A percentile compares a stretch with the other conserved stretches of the same genome.
Evolutionary conservation across 768 basidiomycete species (phyloP).

Genomic region (Kwoniella sp.): DNA sequence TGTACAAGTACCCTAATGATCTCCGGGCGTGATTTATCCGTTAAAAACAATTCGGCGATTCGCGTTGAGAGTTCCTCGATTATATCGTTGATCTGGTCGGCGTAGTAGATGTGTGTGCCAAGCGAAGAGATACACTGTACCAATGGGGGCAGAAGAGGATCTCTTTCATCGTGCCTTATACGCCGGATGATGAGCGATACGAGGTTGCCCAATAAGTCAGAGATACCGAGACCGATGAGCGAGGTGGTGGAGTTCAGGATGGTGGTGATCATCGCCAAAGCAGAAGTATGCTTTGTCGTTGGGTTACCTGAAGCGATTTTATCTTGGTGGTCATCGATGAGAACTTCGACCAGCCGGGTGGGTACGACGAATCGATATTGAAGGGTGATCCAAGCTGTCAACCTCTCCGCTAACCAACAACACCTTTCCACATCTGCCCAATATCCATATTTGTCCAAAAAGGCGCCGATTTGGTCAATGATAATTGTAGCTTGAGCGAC

Average conservation of each 20-base stretch:
- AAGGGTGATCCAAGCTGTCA: conserved; percentile 85
- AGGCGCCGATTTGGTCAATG: conserved; percentile 72
- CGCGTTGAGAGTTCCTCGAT: conserved; percentile 78
- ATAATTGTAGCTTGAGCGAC: conserved; percentile 72
- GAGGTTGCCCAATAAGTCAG: conserved; percentile 80
- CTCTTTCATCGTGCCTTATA: conserved; percentile 65
- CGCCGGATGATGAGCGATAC: conserved; percentile 73
- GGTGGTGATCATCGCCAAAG: conserved; percentile 76
- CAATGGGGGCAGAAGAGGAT: conserved; percentile 67
- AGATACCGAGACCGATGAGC: conserved; percentile 84
- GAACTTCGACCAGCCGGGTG: conserved; percentile 75
- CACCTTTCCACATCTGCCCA: conserved; percentile 75
- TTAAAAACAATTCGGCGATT: conserved; percentile 66
- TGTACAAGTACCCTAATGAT: conserved; percentile 42
- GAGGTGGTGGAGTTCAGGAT: conserved; percentile 74
- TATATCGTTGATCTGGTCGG: conserved; percentile 92
- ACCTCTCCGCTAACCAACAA: conserved; percentile 75
- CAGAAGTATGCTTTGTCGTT: conserved; percentile 60
- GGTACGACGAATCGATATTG: conserved; percentile 91
- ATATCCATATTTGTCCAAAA: conserved; percentile 59
- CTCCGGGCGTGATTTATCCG: conserved; percentile 39
- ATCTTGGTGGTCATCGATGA: conserved; percentile 61
- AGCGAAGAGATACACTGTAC: conserved; percentile 79
- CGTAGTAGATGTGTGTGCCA: conserved; percentile 89
- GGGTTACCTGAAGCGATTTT: neutral